Conservation (phyloP, 768 basidiomycete species). For the Candolleomyces efflorescens region DNA sequence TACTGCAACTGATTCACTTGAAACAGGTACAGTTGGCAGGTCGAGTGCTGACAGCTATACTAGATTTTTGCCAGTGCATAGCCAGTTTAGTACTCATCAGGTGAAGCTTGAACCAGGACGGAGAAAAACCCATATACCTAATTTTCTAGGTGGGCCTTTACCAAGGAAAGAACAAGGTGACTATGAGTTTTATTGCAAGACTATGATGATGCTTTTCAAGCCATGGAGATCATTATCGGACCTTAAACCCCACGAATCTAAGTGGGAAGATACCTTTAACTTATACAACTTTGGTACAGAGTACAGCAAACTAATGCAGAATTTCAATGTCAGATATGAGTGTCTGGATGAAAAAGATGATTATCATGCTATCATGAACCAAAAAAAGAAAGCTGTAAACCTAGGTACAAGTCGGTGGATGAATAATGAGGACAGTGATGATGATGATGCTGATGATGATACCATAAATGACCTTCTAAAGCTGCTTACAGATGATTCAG, state of each 20-base stretch:
- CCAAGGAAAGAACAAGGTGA: conserved; percentile 14
- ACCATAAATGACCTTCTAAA: too few species aligned
- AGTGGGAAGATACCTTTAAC: conserved; percentile 21
- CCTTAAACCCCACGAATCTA: conserved; percentile 13
- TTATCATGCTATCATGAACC: conserved; percentile 14
- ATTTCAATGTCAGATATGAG: conserved; percentile 30
- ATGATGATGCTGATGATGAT: too few species aligned
- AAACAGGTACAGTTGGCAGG: too few species aligned
- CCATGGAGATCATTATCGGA: conserved; percentile 20
- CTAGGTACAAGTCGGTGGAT: neutral
- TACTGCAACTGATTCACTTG: too few species aligned
- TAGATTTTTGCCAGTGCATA: too few species aligned
- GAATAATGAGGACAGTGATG: too few species aligned
- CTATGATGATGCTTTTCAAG: conserved; percentile 27
- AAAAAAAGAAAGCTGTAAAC: neutral
- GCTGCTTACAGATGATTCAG: too few species aligned
- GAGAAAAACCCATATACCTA: too few species aligned
- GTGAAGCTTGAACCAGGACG: too few species aligned
- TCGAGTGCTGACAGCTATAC: too few species aligned
- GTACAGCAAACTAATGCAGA: conserved; percentile 19
- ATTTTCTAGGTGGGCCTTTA: neutral
- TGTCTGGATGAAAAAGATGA: conserved; percentile 33
- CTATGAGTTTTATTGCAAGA: conserved; percentile 24
- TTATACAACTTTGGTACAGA: conserved; percentile 11
- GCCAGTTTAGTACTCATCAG: too few species aligned